Evolutionary conservation across 345 rosid genomes (phyloP), one percentile per base, ranked within the genome.

Genomic region (Arabis hirsuta): DNA sequence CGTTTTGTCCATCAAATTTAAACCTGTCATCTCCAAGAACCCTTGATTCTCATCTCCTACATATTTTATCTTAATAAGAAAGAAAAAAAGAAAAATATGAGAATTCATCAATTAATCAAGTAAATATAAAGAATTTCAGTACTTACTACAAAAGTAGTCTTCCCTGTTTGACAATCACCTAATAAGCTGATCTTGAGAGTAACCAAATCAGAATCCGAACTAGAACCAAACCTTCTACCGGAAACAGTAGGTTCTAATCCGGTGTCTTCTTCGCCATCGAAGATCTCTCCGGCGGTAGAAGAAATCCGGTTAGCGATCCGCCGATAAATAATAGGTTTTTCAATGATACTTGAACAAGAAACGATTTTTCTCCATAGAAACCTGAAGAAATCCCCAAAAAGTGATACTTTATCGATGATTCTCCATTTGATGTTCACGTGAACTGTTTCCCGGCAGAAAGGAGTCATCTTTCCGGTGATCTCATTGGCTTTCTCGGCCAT

Each of bases 161-260:
- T 95, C 62, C 99, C 99, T 77, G 87, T 88, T 72, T 83, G 96
- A 76, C 91, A 90, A 74, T 95, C 99, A 13, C 97, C 99, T 72
- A 95, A 71, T 80, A 95, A 78, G 41, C 96, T 91, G 72, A 95
- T 89, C 90, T 95, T 95, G 79, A 95, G 79, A 42, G 77, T 68
- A 66, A 95, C 92, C 83, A 95, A 88, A 84, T 95, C 93, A 7
- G 89, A 80, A 82, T 87, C 96, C 38, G 80, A 77, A 48, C 61
- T 42, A 44, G 84, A 64, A 63, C 80, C 83, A 24, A 58, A 78
- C 78, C 83, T 85, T 51, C 62, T 73, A 55, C 22, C 39, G 11
- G 76, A 70, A 63, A 73, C 65, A 65, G 66, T 13, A 8, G 59
- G 71, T 9, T 67, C 75, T 11, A 57, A 77, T 9, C 57, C 31